Percentiles rank a stretch among this genome's conserved stretches.
Evolutionary conservation across 192 early-diverging fungal genomes (phyloP).

Genomic region (Umbelopsis isabellina): DNA sequence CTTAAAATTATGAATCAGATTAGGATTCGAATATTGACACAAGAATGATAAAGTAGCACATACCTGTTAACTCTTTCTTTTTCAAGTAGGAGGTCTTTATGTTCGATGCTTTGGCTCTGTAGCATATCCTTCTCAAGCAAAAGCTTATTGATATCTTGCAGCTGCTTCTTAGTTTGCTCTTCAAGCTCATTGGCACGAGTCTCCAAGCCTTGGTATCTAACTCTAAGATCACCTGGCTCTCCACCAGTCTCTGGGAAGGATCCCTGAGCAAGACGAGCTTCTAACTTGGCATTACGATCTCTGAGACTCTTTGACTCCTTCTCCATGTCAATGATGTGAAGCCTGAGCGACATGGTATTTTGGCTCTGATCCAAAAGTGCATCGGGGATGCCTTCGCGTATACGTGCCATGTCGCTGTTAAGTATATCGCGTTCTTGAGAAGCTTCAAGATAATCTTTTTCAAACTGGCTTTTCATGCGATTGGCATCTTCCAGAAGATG

Average conservation of each 20-base stretch:
- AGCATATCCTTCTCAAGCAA: conserved; percentile 57
- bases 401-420: conserved; percentile 29
- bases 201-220: conserved; percentile 31
- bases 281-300: conserved; percentile 36
- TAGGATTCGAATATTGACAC: conserved; percentile 33
- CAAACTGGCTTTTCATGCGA: conserved; percentile 38
- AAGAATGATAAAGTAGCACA: conserved; percentile 46
- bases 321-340: conserved; percentile 42
- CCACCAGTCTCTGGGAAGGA: conserved; percentile 38
- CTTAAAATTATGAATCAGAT: background rate
- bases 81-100: conserved; percentile 56
- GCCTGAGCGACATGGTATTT: conserved; percentile 37
- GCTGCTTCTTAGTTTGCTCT: conserved; percentile 45
- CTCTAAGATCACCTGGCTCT: conserved; percentile 36
- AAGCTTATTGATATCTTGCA: conserved; percentile 55
- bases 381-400: conserved; percentile 40
- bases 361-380: conserved; percentile 39
- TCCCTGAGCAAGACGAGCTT: conserved; percentile 26
- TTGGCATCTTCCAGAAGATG: conserved; percentile 35
- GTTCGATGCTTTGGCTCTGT: conserved; percentile 49
- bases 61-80: conserved; percentile 47
- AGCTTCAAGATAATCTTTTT: conserved; percentile 30
- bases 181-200: conserved; percentile 41
- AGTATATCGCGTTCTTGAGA: conserved; percentile 36
- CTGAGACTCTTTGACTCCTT: conserved; percentile 33